Evolutionary conservation across 2,329 filamentous ascomycete species (phyloP).

Genomic region (Diaporthe nobilis): DNA sequence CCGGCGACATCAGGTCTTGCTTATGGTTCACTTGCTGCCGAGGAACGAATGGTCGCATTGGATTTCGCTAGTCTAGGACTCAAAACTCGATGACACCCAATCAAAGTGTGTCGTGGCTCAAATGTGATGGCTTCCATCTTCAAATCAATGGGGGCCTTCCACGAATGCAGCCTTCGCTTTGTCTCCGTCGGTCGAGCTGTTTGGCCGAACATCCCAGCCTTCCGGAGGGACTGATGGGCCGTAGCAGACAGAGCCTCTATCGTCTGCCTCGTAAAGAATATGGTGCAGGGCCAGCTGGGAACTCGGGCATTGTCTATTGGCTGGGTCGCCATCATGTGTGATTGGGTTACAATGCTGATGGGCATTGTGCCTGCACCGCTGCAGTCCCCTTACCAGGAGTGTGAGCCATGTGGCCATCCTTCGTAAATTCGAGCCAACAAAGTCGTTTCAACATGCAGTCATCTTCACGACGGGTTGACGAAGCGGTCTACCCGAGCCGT

Average conservation of each 20-base stretch:
- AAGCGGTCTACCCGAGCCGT: constrained; percentile 25
- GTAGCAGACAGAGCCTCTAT: neutral
- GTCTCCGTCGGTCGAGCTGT: neutral
- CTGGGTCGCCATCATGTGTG: neutral
- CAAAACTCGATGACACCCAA: neutral
- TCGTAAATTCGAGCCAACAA: constrained; percentile 15
- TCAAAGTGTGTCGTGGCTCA: neutral
- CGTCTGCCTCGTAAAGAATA: neutral
- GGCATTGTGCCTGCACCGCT: neutral
- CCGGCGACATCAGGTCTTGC: neutral
- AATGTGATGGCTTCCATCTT: neutral
- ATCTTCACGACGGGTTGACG: neutral
- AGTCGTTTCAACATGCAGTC: constrained; percentile 9
- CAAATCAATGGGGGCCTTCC: neutral
- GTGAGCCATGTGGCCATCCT: constrained; percentile 27
- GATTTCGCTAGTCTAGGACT: neutral
- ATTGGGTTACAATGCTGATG: constrained; percentile 11
- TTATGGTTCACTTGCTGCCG: neutral
- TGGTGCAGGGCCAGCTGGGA: neutral
- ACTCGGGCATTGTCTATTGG: neutral
- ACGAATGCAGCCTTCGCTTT: neutral
- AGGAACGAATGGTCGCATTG: neutral
- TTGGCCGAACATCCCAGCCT: neutral
- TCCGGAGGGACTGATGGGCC: neutral
- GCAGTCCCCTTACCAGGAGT: neutral